phyloP scores from a whole-genome alignment of 768 basidiomycete genomes.

The Xanthoconium stramineum region DNA sequence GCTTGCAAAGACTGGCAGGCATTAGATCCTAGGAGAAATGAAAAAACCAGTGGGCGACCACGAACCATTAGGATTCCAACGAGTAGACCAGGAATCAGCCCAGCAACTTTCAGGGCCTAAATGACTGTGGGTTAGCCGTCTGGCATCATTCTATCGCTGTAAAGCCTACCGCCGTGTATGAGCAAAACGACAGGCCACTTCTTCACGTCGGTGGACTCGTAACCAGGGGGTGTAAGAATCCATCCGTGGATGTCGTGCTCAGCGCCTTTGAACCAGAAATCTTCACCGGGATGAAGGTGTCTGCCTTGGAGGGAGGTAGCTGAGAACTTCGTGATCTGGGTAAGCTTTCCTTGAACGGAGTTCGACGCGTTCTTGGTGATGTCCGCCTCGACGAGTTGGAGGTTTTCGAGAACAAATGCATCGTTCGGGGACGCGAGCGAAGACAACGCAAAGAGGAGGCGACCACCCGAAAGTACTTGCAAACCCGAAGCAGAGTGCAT shows the following conservation, averaged over 20 bases:
- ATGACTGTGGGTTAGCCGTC: neutral
- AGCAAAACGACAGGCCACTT: constrained; percentile 79
- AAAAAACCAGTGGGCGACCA: neutral
- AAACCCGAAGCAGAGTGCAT: constrained; percentile 57
- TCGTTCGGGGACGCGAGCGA: constrained; percentile 81
- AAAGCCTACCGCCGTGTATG: constrained; percentile 66
- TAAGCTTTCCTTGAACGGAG: constrained; percentile 33
- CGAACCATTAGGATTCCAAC: constrained; percentile 87
- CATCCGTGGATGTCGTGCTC: constrained; percentile 80
- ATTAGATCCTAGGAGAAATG: neutral
- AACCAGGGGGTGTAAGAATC: constrained; percentile 78
- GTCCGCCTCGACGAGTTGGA: constrained; percentile 43
- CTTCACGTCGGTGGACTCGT: constrained; percentile 58
- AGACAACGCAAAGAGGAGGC: constrained; percentile 68
- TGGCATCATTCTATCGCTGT: neutral
- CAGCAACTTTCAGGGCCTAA: constrained; percentile 78
- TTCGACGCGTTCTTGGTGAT: constrained; percentile 32
- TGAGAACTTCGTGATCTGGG: constrained; percentile 66
- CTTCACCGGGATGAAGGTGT: constrained; percentile 60
- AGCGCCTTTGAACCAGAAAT: constrained; percentile 90
- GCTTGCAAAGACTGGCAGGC: constrained; percentile 64
- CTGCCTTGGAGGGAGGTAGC: constrained; percentile 54
- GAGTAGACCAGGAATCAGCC: constrained; percentile 87
- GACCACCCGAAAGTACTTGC: constrained; percentile 54
- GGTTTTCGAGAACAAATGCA: constrained; percentile 57